Percentiles rank a stretch among this genome's conserved stretches.
Evolutionary conservation across 2,329 filamentous ascomycete species (phyloP).

Genomic region (Lasiodiplodia sp.): DNA sequence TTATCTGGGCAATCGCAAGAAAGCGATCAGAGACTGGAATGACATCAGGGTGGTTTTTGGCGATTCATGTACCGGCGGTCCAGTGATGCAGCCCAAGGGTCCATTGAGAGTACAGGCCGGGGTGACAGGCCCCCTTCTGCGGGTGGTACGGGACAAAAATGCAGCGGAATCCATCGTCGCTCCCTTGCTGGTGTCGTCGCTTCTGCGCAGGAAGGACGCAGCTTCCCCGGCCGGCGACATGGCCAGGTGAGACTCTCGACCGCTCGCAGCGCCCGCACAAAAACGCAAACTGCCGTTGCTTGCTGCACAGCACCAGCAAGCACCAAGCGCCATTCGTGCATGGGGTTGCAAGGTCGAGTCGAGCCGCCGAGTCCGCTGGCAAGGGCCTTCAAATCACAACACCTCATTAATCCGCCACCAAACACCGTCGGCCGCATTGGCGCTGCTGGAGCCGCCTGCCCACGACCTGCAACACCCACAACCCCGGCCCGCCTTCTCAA

Average conservation of each 20-base stretch:
- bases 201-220: neutral
- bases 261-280: constrained; percentile 15
- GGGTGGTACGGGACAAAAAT: neutral
- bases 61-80: neutral
- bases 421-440: constrained; percentile 26
- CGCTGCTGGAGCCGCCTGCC: constrained; percentile 24
- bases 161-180: neutral
- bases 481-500: neutral
- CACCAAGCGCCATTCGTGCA: neutral
- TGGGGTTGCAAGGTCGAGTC: neutral
- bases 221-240: neutral
- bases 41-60: constrained; percentile 16
- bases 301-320: neutral
- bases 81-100: neutral
- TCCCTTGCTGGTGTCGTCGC: neutral
- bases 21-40: constrained; percentile 25
- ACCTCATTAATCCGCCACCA: constrained; percentile 30
- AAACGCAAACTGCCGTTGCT: neutral
- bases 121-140: neutral
- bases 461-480: constrained; percentile 1
- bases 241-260: neutral
- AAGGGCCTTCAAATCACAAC: constrained; percentile 23
- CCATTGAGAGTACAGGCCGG: neutral
- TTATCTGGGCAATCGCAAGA: constrained; percentile 6
- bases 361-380: neutral